phyloP scores from a whole-genome alignment of 495 filamentous ascomycete species.

The Penicillium canariense region DNA sequence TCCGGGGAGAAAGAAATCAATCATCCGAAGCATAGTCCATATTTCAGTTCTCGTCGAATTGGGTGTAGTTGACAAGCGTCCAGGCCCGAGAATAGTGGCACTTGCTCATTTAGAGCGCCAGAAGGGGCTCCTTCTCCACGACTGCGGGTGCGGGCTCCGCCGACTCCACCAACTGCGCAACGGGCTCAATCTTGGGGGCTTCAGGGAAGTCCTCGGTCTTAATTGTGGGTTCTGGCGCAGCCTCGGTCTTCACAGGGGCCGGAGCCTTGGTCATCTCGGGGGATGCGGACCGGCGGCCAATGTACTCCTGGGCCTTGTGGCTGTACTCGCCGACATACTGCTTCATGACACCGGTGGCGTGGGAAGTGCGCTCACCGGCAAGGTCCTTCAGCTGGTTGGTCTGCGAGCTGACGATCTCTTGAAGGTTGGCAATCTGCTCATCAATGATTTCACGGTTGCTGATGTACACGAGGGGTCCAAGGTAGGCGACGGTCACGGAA shows the following conservation, averaged over 20 bases:
- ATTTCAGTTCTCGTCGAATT: background rate
- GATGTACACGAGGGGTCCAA: constrained; percentile 86
- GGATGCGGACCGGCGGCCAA: constrained; percentile 53
- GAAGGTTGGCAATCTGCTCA: constrained; percentile 67
- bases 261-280: constrained; percentile 43
- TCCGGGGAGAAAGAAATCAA: constrained; percentile 1
- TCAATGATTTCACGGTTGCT: constrained; percentile 94
- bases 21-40: background rate
- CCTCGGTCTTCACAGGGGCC: constrained; percentile 11
- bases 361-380: constrained; percentile 76
- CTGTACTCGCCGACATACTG: constrained; percentile 81
- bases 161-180: constrained; percentile 26
- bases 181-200: constrained; percentile 51
- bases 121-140: constrained; percentile 34
- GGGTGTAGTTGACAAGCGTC: background rate
- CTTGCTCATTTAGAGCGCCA: constrained; percentile 30
- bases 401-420: constrained; percentile 74
- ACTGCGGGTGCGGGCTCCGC: constrained; percentile 16
- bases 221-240: constrained; percentile 40
- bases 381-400: constrained; percentile 76
- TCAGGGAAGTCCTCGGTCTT: constrained; percentile 60
- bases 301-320: constrained; percentile 76
- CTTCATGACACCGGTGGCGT: constrained; percentile 73
- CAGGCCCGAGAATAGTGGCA: background rate
- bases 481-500: constrained; percentile 70